These are phyloP conservation scores for Ulmus americana DNA, from an alignment of 331 rosid genomes.

Conservation along the genomic window DNA sequence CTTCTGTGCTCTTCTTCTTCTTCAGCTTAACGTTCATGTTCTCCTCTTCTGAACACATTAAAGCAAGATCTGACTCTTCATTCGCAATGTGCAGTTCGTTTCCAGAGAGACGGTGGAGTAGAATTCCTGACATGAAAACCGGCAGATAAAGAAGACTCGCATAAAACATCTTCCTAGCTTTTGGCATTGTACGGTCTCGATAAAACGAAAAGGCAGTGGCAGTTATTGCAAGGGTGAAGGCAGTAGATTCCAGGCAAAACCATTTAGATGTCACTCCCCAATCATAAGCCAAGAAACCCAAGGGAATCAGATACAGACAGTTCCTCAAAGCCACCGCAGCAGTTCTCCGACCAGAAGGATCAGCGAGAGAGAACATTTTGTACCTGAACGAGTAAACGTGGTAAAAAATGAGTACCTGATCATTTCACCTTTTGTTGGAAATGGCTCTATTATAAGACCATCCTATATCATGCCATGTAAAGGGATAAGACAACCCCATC, in stretches of 20 bases:
- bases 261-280: constrained; percentile 85
- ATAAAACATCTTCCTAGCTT: constrained; percentile 81
- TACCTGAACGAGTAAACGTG: constrained; percentile 46
- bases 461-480: neutral
- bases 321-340: constrained; percentile 82
- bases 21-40: constrained; percentile 18
- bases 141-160: constrained; percentile 96
- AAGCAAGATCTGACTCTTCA: constrained; percentile 23
- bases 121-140: constrained; percentile 80
- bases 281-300: constrained; percentile 87
- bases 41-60: constrained; percentile 17
- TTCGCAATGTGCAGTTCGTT: constrained; percentile 32
- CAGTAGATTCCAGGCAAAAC: constrained; percentile 78
- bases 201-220: constrained; percentile 75
- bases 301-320: constrained; percentile 71
- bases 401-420: neutral
- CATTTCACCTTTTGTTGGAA: no score
- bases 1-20: constrained; percentile 22
- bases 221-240: constrained; percentile 68
- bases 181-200: constrained; percentile 57
- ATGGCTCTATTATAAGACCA: neutral
- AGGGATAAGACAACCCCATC: neutral
- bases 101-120: constrained; percentile 60
- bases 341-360: constrained; percentile 72
- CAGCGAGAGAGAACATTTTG: constrained; percentile 85